Base-by-base conservation (phyloP, 192 early-diverging fungal species). In the Piromyces sp. region DNA sequence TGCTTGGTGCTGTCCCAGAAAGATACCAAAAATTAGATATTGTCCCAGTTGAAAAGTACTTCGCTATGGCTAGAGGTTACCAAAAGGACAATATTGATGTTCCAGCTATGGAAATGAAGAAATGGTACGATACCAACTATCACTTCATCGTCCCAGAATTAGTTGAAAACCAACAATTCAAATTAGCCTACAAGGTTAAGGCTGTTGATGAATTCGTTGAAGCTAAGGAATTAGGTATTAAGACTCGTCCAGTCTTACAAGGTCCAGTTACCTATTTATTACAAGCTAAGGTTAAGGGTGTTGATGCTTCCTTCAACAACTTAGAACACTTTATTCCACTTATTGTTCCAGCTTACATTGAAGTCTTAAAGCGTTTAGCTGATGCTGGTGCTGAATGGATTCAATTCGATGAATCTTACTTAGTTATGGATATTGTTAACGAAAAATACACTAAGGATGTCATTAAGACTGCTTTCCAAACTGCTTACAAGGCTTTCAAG, bases 121-220 rank as follows among this genome's bases (percentile, higher is more conserved):
- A 99, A 89, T 99, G 95, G 95, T 99, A 98, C 86, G 96, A 98
- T 87, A 97, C 97, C 84, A 99, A 99, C 93, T 99, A 94, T 89
- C 91, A 95, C 83, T 90, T 85, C 82, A 95, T 96, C 82, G 96
- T 97, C 33, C 95, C 96, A 30, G 94, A 95, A 87, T 92, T 98
- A 81, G 88, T 91, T 79, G 87, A 91, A 81, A 84, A 88, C 85
- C 93, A 95, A 82, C 84, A 87, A 51, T 97, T 98, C 86, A 85
- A 85, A 26, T 88, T 97, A 81, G 84, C 87, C 80, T 82, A 86
- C 51, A 87, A 87, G 81, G 82, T 86, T 84, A 94, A 95, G 88
- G 89, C 94, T 42, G 84, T 98, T 79, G 90, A 92, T 40, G 93
- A 99, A 88, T 96, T 91, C 90, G 90, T 92, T 80, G 93, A 97